Evolutionary conservation across 305 asterid species (phyloP), one percentile per base, ranked within the genome.

Genomic region (Fraxinus dipetala): DNA sequence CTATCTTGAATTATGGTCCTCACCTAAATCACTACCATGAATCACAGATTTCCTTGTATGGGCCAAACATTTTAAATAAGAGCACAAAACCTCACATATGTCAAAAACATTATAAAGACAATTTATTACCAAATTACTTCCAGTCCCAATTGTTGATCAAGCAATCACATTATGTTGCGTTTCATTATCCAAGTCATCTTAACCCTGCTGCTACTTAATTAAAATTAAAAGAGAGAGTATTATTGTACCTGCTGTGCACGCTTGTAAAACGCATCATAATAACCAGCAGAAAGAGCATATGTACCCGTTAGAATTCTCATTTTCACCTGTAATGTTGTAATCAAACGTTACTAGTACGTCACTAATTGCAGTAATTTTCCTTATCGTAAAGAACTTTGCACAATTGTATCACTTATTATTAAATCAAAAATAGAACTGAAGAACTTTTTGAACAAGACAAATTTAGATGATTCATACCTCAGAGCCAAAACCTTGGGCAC

Each of bases 261-360:
- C 90, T 95, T 95, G 94, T 95, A 95, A 87, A 88, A 94, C 56
- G 98, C 98, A 89, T 95, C 98, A 87, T 94, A 95, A 85, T 95
- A 95, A 83, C 99, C 99, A 86, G 98, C 97, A 31, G 99, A 95
- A 80, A 95, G 94, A 51, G 98, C 99, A 88, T 95, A 95, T 80
- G 99, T 93, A 75, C 99, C 99, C 98, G 93, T 95, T 76, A 95
- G 87, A 83, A 94, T 93, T 87, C 99, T 91, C 95, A 93, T 90
- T 85, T 95, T 95, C 35, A 95, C 99, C 99, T 95, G 92, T 4
- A 77, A 83, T 26, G 34, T 35, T 63, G 77, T 80, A 54, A 76
- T 26, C 35, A 75, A 34, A 54, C 28, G 14, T 16, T 30, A 34
- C 20, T 26, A 74, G 38, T 18, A 51, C 65, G n/a, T 75, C 36